A percentile compares a stretch with the other conserved stretches of the same genome.
Conservation (phyloP, 768 basidiomycete species). For the Tricholoma flavovirens region DNA sequence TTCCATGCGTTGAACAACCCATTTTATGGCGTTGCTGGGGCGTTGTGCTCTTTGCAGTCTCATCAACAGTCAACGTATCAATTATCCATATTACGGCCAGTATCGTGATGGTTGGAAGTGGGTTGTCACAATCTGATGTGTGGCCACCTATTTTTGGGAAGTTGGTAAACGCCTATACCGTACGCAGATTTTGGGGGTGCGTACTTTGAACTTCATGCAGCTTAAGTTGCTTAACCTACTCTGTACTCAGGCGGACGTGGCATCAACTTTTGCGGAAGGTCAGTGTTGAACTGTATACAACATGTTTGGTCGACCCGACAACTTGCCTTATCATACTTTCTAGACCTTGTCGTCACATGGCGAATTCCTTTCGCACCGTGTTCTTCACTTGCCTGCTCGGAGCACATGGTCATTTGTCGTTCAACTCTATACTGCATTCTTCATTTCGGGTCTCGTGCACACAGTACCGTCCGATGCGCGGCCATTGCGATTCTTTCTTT, state of each 20-base stretch:
- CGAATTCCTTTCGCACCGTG: constrained; percentile 15
- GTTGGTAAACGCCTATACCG: constrained; percentile 23
- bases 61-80: constrained; percentile 3
- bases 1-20: constrained; percentile 5
- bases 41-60: constrained; percentile 1
- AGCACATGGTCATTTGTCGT: constrained; percentile 21
- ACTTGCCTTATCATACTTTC: neutral
- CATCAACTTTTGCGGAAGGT: constrained; percentile 34
- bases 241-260: constrained; percentile 25
- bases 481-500: constrained; percentile 22
- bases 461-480: constrained; percentile 1
- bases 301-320: neutral
- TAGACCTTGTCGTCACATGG: constrained; percentile 25
- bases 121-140: constrained; percentile 19
- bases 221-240: neutral
- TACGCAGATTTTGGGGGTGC: constrained; percentile 31
- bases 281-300: constrained; percentile 6
- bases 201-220: neutral
- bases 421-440: constrained; percentile 30
- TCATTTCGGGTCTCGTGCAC: constrained; percentile 32
- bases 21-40: constrained; percentile 10
- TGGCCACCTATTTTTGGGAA: constrained; percentile 28
- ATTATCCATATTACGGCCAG: constrained; percentile 1
- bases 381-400: constrained; percentile 23
- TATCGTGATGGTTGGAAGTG: constrained; percentile 6